phyloP scores from a whole-genome alignment of 768 basidiomycete genomes.

The Cystobasidium ongulense region DNA sequence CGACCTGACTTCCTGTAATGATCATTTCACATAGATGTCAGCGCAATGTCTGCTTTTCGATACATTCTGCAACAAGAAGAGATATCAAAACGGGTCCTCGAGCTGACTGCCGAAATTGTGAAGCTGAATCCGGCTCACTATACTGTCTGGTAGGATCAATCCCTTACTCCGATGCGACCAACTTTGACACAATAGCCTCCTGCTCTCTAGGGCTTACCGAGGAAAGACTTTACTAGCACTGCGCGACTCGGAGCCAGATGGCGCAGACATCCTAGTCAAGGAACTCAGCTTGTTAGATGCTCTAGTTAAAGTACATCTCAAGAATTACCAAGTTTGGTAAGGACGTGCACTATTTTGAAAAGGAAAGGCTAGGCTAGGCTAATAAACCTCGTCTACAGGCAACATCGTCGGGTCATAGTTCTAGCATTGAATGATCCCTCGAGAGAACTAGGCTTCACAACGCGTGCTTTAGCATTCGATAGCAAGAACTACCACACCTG shows the following conservation, averaged over 20 bases:
- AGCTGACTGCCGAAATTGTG: constrained; percentile 81
- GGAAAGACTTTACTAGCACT: constrained; percentile 64
- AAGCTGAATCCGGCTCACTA: constrained; percentile 92
- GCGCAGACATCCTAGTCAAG: constrained; percentile 50
- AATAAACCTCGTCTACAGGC: constrained; percentile 44
- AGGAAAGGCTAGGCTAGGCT: not conserved
- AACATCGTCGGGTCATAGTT: constrained; percentile 49
- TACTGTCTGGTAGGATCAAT: constrained; percentile 89
- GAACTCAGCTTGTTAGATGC: constrained; percentile 82
- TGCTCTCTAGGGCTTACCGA: constrained; percentile 72
- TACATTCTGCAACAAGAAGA: constrained; percentile 69
- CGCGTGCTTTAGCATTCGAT: constrained; percentile 62
- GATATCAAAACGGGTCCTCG: constrained; percentile 68
- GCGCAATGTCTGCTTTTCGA: constrained; percentile 86
- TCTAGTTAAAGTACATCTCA: constrained; percentile 71
- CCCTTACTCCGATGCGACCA: too few relatives aligned
- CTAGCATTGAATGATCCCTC: constrained; percentile 44
- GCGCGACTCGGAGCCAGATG: constrained; percentile 54
- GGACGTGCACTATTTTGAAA: not conserved
- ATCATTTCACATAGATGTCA: constrained; percentile 59
- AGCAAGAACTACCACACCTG: constrained; percentile 98
- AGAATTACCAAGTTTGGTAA: constrained; percentile 96
- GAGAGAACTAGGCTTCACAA: constrained; percentile 70
- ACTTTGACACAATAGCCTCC: too few relatives aligned
- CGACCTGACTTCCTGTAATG: constrained; percentile 11